Base-by-base conservation (phyloP, 495 filamentous ascomycete genomes). In the Tuber indicum region DNA sequence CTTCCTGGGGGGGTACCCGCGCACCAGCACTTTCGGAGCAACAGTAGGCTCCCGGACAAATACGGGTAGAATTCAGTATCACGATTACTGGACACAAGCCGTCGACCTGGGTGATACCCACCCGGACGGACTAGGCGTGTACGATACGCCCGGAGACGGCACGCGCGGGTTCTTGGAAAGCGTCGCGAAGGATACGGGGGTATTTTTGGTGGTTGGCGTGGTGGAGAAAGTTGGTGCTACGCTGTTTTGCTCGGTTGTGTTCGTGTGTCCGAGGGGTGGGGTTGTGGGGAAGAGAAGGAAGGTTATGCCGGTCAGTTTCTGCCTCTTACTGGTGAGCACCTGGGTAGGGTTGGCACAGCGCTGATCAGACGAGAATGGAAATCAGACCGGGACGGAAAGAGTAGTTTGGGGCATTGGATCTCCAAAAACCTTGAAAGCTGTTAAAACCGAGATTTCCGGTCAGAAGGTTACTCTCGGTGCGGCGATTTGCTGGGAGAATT, bases 401-500 rank as follows among this genome's bases (percentile, higher is more conserved):
- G 85, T 97, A 17, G 88, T 97, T 47, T 98, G 95, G 95, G 94
- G 92, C 0, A 92, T 97, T 81, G 95, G 95, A 26, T 92, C 91
- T 0, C 88, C 94, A 0, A 89, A 90, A 0, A 94, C 93, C 1
- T 89, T 98, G 44, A 89, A 90, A 74, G 95, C 94, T 0, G 87
- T 98, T 2, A 92, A 90, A 36, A 94, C 94, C 1, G 88, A 86
- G n/a, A 91, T 98, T 77, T 89, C 89, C 36, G 93, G 92, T 36
- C 89, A 95, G 21, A 89, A 88, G 70, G 85, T 98, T 32, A 94
- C 91, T 23, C 85, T 97, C 10, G 95, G 90, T 0, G 90, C 93
- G 0, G 95, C 94, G 2, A 96, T 98, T 66, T 98, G 95, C 86
- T 98, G 95, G 95, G 95, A 98, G 85, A 98, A 93, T 79, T 97